Conservation (phyloP, 768 basidiomycete species). For the Suillus subluteus region DNA sequence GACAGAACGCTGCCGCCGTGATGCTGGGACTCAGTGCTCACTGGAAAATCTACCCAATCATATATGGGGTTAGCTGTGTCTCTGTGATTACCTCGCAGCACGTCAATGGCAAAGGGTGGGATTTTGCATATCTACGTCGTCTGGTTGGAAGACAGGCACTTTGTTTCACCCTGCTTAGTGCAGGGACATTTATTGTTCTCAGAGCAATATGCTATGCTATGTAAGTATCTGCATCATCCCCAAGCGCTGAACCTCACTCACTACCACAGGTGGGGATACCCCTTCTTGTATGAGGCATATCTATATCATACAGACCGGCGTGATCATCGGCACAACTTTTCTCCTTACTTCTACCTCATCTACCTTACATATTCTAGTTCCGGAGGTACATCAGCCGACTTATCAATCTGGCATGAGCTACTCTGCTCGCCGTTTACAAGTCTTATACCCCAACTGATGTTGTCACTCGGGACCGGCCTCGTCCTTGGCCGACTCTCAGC, state of each 20-base stretch:
- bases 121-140: constrained; percentile 34
- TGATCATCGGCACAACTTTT: constrained; percentile 98
- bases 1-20: constrained; percentile 70
- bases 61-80: constrained; percentile 84
- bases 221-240: constrained; percentile 49
- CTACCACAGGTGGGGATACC: constrained; percentile 82
- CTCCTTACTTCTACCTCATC: constrained; percentile 94
- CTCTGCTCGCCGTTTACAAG: constrained; percentile 77
- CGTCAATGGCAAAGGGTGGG: constrained; percentile 24
- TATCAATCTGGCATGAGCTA: constrained; percentile 44
- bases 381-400: constrained; percentile 16
- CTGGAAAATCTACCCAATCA: constrained; percentile 96
- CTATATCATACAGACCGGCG: constrained; percentile 89
- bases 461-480: constrained; percentile 76
- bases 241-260: constrained; percentile 8
- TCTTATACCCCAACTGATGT: constrained; percentile 81
- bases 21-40: constrained; percentile 84
- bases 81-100: constrained; percentile 28
- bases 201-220: constrained; percentile 71
- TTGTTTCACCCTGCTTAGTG: constrained; percentile 72
- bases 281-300: constrained; percentile 91
- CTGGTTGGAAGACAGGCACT: constrained; percentile 56
- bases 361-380: constrained; percentile 78
- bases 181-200: constrained; percentile 65
- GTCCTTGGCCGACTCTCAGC: constrained; percentile 58